phyloP scores from a whole-genome alignment of 495 filamentous ascomycete genomes.

The Penicillium desertorum region DNA sequence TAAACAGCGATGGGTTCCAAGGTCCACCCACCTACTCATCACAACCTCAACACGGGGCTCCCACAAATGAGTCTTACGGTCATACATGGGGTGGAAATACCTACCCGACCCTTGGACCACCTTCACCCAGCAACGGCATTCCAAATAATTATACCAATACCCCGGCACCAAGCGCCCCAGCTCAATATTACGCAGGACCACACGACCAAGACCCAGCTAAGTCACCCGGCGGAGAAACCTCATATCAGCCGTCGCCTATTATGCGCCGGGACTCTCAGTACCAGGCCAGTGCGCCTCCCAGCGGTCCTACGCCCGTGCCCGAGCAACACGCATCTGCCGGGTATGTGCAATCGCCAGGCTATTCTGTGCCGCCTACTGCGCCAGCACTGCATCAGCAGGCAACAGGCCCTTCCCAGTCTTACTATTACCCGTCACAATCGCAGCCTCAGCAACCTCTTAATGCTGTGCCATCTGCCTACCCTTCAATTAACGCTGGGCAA shows the following conservation, averaged over 20 bases:
- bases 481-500: constrained; percentile 34
- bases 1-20: constrained; percentile 24
- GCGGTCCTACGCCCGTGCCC: constrained; percentile 23
- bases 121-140: constrained; percentile 27
- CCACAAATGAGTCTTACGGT: constrained; percentile 19
- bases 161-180: constrained; percentile 23
- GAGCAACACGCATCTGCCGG: constrained; percentile 31
- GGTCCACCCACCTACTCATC: constrained; percentile 22
- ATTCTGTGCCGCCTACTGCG: constrained; percentile 31
- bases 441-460: constrained; percentile 48
- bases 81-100: constrained; percentile 32
- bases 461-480: constrained; percentile 39
- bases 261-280: constrained; percentile 39
- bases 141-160: constrained; percentile 17
- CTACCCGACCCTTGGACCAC: constrained; percentile 33
- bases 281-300: constrained; percentile 27
- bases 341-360: constrained; percentile 32
- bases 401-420: constrained; percentile 36
- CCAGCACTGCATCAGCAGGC: constrained; percentile 30
- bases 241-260: constrained; percentile 32
- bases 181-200: constrained; percentile 35
- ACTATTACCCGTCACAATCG: constrained; percentile 30
- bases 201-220: constrained; percentile 26
- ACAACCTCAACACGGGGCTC: constrained; percentile 29
- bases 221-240: constrained; percentile 24